These are phyloP conservation scores for Aureobasidium pullulans DNA, from an alignment of 2,329 filamentous ascomycete species.

Conservation along the genomic window DNA sequence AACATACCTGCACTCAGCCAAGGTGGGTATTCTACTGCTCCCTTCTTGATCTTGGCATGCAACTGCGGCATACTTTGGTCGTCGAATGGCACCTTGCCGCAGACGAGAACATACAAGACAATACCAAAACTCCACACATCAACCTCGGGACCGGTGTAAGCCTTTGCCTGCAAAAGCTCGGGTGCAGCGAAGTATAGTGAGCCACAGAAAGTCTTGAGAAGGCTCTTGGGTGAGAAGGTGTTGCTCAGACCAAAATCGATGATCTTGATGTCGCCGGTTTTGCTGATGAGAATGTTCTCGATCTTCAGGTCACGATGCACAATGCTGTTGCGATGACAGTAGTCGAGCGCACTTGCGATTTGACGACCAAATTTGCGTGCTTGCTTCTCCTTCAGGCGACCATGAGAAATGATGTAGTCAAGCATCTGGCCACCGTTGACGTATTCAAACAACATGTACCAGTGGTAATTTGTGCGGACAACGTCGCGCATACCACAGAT, in stretches of 20 bases:
- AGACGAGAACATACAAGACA: constrained; percentile 92
- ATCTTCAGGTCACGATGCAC: constrained; percentile 97
- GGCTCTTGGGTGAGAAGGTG: constrained; percentile 74
- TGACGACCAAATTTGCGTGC: constrained; percentile 95
- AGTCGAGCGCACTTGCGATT: constrained; percentile 92
- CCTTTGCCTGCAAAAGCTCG: constrained; percentile 84
- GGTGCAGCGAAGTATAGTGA: constrained; percentile 97
- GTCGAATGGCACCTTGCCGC: constrained; percentile 96
- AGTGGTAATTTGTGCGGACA: constrained; percentile 92
- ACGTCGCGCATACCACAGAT: constrained; percentile 95
- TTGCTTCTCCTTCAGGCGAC: constrained; percentile 95
- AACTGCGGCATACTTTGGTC: constrained; percentile 98
- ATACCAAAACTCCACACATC: constrained; percentile 99
- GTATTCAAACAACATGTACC: constrained; percentile 99
- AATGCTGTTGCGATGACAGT: constrained; percentile 96
- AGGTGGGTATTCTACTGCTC: constrained; percentile 86
- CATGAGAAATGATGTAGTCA: constrained; percentile 98
- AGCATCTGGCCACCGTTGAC: constrained; percentile 99
- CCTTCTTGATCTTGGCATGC: constrained; percentile 98
- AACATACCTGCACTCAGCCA: constrained; percentile 80
- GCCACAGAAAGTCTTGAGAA: constrained; percentile 94
- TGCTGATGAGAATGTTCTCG: constrained; percentile 98
- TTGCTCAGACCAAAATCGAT: constrained; percentile 98
- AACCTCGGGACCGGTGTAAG: constrained; percentile 93
- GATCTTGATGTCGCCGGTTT: constrained; percentile 98